phyloP scores from a whole-genome alignment of 169 alveolate species.

The Babesia ovata region DNA sequence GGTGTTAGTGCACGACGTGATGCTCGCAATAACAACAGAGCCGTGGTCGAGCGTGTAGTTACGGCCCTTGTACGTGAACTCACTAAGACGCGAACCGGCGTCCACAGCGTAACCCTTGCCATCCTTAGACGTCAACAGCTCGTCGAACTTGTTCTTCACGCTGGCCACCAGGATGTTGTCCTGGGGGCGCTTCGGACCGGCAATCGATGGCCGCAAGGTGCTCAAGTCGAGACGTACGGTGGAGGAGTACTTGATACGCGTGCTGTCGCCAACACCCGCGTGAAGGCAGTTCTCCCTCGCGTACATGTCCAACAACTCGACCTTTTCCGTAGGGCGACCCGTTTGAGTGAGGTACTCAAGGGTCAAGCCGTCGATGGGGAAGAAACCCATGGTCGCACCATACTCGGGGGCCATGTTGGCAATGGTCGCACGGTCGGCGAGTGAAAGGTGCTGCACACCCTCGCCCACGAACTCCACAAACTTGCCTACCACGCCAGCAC shows the following conservation, averaged over 20 bases:
- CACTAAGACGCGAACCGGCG: constrained; percentile 11
- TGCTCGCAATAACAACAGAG: constrained; percentile 93
- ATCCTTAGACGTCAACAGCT: constrained; percentile 78
- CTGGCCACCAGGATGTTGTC: constrained; percentile 88
- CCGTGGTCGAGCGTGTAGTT: constrained; percentile 87
- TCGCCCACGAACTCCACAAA: constrained; percentile 94
- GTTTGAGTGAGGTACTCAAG: constrained; percentile 87
- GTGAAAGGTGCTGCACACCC: constrained; percentile 84
- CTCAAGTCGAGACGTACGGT: constrained; percentile 87
- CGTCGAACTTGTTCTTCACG: constrained; percentile 86
- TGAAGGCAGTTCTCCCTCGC: constrained; percentile 59
- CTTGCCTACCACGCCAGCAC: constrained; percentile 95
- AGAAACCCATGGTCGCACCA: constrained; percentile 97
- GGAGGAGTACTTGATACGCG: constrained; percentile 73
- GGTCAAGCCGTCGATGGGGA: constrained; percentile 92
- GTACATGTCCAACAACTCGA: constrained; percentile 86
- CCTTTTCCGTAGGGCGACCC: constrained; percentile 87
- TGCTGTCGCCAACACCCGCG: constrained; percentile 52
- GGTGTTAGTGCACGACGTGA: constrained; percentile 97
- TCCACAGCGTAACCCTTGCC: constrained; percentile 86
- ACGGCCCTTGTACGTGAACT: constrained; percentile 56
- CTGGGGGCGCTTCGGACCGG: constrained; percentile 98
- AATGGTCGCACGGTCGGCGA: constrained; percentile 94
- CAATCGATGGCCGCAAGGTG: constrained; percentile 89
- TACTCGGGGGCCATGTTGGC: constrained; percentile 98